Evolutionary conservation across 78 protist genomes (phyloP).

Genomic region (Dictyostelium intermedium): DNA sequence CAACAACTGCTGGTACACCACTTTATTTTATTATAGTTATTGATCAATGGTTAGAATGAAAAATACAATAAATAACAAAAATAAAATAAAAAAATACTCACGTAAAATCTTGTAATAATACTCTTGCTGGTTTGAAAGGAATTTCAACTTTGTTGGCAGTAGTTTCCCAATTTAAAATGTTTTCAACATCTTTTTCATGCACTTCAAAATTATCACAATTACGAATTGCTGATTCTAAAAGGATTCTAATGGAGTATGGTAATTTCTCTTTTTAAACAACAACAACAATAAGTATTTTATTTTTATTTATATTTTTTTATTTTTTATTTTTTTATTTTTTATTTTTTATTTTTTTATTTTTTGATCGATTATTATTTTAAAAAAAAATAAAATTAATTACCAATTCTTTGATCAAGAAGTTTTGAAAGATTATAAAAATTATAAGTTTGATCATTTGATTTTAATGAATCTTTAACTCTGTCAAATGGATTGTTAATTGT

Average conservation of each 20-base stretch:
- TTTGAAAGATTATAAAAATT: conserved; percentile 30
- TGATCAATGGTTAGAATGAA: background rate
- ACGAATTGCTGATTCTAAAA: conserved; percentile 90
- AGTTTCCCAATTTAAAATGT: conserved; percentile 86
- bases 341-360: background rate
- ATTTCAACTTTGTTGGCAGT: conserved; percentile 74
- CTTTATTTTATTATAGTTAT: background rate
- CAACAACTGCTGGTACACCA: conserved; percentile 94
- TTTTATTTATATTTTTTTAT: background rate
- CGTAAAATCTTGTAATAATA: conserved; percentile 89
- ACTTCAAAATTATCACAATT: conserved; percentile 89
- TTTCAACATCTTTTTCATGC: conserved; percentile 82
- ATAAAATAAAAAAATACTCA: too few species aligned
- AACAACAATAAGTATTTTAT: background rate
- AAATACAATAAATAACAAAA: background rate
- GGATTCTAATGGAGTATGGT: conserved; percentile 91
- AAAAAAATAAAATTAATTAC: background rate
- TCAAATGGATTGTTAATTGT: conserved; percentile 40
- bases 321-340: background rate
- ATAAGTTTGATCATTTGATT: background rate
- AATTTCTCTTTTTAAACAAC: conserved; percentile 75
- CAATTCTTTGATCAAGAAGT: conserved; percentile 55
- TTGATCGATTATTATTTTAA: background rate
- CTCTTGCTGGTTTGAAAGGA: conserved; percentile 91
- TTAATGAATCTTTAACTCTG: conserved; percentile 33